Conservation (phyloP, 2,329 filamentous ascomycete genomes). For the Pseudopyrenochaeta lycopersici region DNA sequence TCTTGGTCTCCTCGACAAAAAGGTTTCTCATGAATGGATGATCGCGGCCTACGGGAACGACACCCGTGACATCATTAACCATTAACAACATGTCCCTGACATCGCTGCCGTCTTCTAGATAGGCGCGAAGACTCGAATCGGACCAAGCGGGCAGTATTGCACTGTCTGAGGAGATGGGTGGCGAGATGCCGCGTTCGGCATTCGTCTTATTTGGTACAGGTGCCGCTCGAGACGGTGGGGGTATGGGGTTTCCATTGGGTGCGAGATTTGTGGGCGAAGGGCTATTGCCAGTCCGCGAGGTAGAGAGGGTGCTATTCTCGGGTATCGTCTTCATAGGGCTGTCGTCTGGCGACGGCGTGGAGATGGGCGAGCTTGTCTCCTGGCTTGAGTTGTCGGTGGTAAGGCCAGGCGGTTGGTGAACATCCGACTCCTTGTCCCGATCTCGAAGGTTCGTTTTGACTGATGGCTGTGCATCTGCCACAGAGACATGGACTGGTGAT, state of each 20-base stretch:
- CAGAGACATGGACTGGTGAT: conserved; percentile 74
- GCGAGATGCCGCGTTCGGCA: conserved; percentile 27
- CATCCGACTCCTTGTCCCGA: conserved; percentile 39
- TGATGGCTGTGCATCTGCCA: conserved; percentile 56
- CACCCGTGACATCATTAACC: conserved; percentile 89
- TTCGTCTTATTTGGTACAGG: conserved; percentile 33
- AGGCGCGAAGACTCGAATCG: conserved; percentile 83
- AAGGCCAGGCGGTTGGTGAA: conserved; percentile 67
- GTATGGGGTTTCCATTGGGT: conserved; percentile 19
- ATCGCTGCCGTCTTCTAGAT: conserved; percentile 88
- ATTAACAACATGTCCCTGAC: conserved; percentile 90
- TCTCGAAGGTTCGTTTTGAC: conserved; percentile 24
- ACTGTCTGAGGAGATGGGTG: conserved; percentile 50
- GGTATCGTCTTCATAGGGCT: conserved; percentile 40
- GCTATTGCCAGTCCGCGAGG: conserved; percentile 24
- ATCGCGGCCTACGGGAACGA: conserved; percentile 79
- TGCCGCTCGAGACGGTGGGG: conserved; percentile 49
- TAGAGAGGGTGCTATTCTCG: conserved; percentile 29
- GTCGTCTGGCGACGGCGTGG: conserved; percentile 45
- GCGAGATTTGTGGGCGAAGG: conserved; percentile 36
- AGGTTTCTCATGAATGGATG: conserved; percentile 83
- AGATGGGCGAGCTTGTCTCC: conserved; percentile 57
- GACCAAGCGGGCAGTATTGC: conserved; percentile 78
- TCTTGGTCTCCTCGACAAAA: conserved; percentile 87
- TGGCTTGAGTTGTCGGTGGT: conserved; percentile 76